A percentile compares a stretch with the other conserved stretches of the same genome.
Conservation (phyloP, 78 protist species). For the Trichosphaerium sp. region DNA sequence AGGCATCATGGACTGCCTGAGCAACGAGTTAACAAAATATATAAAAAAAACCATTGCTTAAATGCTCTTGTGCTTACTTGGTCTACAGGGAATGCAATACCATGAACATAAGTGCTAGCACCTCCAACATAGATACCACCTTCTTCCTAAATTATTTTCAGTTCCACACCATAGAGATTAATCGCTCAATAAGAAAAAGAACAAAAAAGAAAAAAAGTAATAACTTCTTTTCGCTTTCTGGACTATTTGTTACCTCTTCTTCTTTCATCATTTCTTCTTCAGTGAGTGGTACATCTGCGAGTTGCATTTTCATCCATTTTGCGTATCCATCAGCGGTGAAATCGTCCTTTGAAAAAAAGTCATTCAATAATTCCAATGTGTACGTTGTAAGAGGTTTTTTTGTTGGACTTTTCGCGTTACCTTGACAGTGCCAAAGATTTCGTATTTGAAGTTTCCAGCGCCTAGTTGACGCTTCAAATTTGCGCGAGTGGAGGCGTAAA, state of each 20-base stretch:
- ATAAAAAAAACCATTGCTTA: too few species aligned
- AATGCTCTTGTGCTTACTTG: conserved; percentile 17
- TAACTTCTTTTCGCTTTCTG: too few species aligned
- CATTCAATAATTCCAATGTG: background rate
- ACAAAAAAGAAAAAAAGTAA: too few species aligned
- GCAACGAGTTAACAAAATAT: too few species aligned
- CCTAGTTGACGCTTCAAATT: conserved; percentile 44
- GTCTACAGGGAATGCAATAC: conserved; percentile 52
- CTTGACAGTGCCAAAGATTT: conserved; percentile 26
- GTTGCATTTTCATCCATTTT: conserved; percentile 16
- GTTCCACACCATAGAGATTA: background rate
- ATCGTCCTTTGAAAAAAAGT: conserved; percentile 5
- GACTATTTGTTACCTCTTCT: conserved; percentile 38
- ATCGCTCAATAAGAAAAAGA: background rate
- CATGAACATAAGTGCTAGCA: conserved; percentile 50
- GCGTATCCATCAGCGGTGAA: conserved; percentile 29
- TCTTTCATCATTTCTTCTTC: conserved; percentile 20
- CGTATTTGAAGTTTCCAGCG: conserved; percentile 29
- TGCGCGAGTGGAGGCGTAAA: conserved; percentile 46
- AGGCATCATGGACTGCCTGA: too few species aligned
- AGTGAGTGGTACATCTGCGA: conserved; percentile 48
- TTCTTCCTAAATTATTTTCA: conserved; percentile 3
- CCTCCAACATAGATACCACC: conserved; percentile 33
- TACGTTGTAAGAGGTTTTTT: background rate
- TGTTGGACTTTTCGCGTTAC: background rate